These are phyloP conservation scores for Citrullus amarus DNA, from an alignment of 306 rosid species.

Conservation along the genomic window DNA sequence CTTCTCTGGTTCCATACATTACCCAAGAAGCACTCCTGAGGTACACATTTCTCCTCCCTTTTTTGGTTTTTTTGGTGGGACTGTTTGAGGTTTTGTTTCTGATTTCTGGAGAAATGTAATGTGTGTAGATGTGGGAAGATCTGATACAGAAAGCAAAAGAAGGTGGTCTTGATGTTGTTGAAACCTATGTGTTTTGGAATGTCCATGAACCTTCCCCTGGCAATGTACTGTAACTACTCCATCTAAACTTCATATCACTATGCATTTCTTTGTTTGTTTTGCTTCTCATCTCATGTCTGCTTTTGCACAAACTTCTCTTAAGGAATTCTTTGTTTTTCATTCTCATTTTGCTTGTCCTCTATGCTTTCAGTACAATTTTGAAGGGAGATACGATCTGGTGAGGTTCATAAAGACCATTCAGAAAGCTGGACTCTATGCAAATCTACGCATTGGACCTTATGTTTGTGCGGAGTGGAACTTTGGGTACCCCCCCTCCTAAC, in stretches of 20 bases:
- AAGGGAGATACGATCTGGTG: conserved; percentile 84
- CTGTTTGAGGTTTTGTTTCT: conserved; percentile 1
- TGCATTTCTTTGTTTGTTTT: background rate
- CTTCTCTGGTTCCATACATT: conserved; percentile 93
- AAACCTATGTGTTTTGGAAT: conserved; percentile 96
- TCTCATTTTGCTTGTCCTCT: conserved; percentile 10
- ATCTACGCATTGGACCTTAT: conserved; percentile 96
- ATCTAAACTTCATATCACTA: background rate
- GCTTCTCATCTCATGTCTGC: background rate
- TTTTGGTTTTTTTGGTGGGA: background rate
- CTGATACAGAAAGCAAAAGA: conserved; percentile 91
- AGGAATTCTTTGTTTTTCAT: background rate
- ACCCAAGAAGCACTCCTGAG: conserved; percentile 98
- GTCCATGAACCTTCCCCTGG: conserved; percentile 94
- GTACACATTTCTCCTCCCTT: conserved; percentile 24
- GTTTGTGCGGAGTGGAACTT: conserved; percentile 99
- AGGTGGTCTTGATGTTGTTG: conserved; percentile 86
- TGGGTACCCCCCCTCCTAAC: conserved; percentile 42
- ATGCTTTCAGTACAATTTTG: conserved; percentile 72
- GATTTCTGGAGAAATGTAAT: conserved; percentile 2
- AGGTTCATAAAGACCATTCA: conserved; percentile 79
- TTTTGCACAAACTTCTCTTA: conserved; percentile 1
- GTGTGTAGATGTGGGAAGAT: conserved; percentile 90
- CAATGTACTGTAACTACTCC: conserved; percentile 37
- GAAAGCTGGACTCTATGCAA: conserved; percentile 86